A percentile compares a stretch with the other conserved stretches of the same genome.
These are phyloP conservation scores for Neonectria sp. DNA, from an alignment of 2,329 filamentous ascomycete species.

Conservation along the genomic window DNA sequence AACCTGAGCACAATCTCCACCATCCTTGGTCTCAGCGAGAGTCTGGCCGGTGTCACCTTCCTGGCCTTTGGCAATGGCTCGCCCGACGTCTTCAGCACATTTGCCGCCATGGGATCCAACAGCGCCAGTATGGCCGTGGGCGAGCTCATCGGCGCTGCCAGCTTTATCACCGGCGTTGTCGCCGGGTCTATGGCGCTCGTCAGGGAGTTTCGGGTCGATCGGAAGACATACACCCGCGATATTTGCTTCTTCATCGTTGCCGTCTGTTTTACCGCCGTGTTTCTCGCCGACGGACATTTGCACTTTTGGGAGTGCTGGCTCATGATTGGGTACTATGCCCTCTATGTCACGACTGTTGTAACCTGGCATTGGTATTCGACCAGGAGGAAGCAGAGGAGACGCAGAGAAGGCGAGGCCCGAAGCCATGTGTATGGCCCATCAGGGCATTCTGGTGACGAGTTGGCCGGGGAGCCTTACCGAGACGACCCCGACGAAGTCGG, in stretches of 20 bases:
- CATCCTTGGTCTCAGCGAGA: constrained; percentile 94
- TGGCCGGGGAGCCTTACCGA: constrained; percentile 73
- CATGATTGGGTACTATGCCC: constrained; percentile 93
- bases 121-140: constrained; percentile 97
- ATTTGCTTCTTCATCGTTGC: constrained; percentile 93
- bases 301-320: constrained; percentile 89
- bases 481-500: constrained; percentile 65
- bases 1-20: constrained; percentile 94
- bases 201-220: constrained; percentile 92
- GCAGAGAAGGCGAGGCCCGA: constrained; percentile 79
- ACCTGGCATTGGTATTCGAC: constrained; percentile 91
- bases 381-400: constrained; percentile 70
- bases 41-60: constrained; percentile 95
- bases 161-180: constrained; percentile 97
- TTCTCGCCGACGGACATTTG: constrained; percentile 87
- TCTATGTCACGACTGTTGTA: constrained; percentile 92
- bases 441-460: constrained; percentile 66
- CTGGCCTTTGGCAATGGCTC: constrained; percentile 98
- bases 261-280: constrained; percentile 87
- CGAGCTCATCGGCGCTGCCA: constrained; percentile 93
- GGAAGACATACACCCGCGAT: constrained; percentile 91
- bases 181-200: constrained; percentile 97
- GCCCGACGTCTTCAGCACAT: constrained; percentile 98
- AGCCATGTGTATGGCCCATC: constrained; percentile 77
- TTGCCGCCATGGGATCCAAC: constrained; percentile 97